Conservation (phyloP, 306 rosid species). For the Dryas octopetala region DNA sequence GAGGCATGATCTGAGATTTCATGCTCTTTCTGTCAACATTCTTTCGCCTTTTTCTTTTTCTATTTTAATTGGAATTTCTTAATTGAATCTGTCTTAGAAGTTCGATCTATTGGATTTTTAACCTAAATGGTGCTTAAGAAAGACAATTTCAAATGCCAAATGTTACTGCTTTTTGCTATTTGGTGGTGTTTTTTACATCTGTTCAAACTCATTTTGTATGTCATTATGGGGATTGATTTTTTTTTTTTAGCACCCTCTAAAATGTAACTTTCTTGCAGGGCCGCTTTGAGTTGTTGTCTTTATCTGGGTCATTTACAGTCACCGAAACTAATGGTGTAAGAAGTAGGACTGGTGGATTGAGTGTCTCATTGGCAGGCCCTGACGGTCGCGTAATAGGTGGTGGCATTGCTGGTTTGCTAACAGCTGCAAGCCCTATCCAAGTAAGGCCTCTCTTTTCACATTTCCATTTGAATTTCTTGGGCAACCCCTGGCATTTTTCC, state of each 20-base stretch:
- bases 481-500: neutral
- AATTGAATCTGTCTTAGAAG: neutral
- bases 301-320: conserved; percentile 67
- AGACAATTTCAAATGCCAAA: neutral
- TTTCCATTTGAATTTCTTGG: neutral
- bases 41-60: neutral
- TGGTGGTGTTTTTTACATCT: neutral
- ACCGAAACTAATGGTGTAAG: conserved; percentile 38
- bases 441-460: conserved; percentile 31
- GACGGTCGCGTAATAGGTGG: conserved; percentile 86
- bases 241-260: neutral
- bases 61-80: conserved; percentile 22
- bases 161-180: neutral
- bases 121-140: neutral
- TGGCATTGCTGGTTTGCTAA: conserved; percentile 68
- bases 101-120: neutral
- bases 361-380: conserved; percentile 78
- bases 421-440: conserved; percentile 80
- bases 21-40: conserved; percentile 5
- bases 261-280: conserved; percentile 51
- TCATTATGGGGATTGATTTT: neutral
- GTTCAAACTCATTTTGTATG: neutral
- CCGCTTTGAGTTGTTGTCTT: conserved; percentile 72
- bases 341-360: conserved; percentile 62
- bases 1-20: conserved; percentile 53